phyloP scores from a whole-genome alignment of 129 eudicot genomes.

The Arctium minus region DNA sequence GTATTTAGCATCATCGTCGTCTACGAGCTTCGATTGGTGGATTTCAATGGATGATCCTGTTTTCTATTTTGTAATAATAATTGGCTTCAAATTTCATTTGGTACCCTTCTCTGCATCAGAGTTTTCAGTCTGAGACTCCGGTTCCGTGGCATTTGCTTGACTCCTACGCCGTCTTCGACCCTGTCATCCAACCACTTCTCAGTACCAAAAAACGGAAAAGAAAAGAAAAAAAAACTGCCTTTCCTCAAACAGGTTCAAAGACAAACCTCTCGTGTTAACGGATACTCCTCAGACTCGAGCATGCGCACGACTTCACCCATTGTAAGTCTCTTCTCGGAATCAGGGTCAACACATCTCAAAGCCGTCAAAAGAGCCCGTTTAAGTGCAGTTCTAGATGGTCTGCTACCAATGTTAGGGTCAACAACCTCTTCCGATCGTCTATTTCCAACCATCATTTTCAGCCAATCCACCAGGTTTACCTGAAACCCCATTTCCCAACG shows the following conservation, averaged over 20 bases:
- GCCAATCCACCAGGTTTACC: constrained; percentile 89
- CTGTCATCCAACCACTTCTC: constrained; percentile 26
- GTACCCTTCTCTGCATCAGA: constrained; percentile 40
- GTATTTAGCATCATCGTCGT: constrained; percentile 17
- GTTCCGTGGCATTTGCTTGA: constrained; percentile 43
- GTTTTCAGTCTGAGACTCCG: constrained; percentile 47
- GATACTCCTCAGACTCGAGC: constrained; percentile 85
- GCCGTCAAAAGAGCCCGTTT: constrained; percentile 83
- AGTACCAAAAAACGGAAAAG: constrained; percentile 1
- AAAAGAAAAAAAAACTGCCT: not conserved
- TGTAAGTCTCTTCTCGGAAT: constrained; percentile 65
- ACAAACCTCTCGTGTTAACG: constrained; percentile 70
- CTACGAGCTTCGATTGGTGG: not conserved
- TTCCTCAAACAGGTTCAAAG: not conserved
- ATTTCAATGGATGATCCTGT: constrained; percentile 14
- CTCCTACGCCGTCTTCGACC: constrained; percentile 60
- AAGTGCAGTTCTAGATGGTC: constrained; percentile 73
- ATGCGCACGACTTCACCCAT: constrained; percentile 88
- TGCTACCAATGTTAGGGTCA: constrained; percentile 61
- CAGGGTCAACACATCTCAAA: constrained; percentile 83
- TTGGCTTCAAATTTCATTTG: constrained; percentile 12
- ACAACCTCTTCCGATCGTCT: constrained; percentile 81
- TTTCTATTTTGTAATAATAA: constrained; percentile 4
- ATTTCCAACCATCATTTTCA: constrained; percentile 79
- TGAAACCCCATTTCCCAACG: not conserved